phyloP scores from a whole-genome alignment of 163 green algal genomes.

The Chloromonas sp. region DNA sequence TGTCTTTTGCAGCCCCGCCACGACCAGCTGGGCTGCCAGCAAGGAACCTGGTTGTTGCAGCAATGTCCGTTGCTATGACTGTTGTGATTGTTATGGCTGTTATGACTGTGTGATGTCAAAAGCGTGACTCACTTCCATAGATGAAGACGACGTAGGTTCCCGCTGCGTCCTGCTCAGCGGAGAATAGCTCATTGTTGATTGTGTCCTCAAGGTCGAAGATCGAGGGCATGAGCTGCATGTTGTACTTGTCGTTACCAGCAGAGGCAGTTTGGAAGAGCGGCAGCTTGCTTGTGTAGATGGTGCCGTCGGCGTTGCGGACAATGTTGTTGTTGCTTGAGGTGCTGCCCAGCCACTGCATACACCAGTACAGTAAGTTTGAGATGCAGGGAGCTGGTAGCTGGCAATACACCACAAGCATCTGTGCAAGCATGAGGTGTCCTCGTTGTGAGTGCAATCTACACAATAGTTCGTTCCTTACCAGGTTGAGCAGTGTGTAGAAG shows the following conservation, averaged over 20 bases:
- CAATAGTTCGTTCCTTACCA: not conserved
- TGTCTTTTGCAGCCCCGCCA: no score
- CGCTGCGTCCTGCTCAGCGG: not conserved
- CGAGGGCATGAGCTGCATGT: not conserved
- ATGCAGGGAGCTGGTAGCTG: no score
- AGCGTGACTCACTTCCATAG: not conserved
- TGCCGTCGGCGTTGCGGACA: not conserved
- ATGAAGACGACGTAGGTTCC: not conserved
- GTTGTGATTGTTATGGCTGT: no score
- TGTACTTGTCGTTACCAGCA: not conserved
- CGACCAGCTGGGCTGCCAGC: no score
- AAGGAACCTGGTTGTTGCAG: no score
- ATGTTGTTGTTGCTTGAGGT: not conserved
- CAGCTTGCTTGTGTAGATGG: slow-evolving; percentile 3
- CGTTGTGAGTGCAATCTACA: no score
- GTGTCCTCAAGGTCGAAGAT: not conserved
- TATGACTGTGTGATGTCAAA: no score
- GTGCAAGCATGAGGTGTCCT: no score
- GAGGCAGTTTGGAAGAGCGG: slow-evolving; percentile 12
- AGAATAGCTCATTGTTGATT: not conserved
- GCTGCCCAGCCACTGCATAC: not conserved
- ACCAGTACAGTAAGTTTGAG: no score
- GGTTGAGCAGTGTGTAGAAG: slow-evolving; percentile 22
- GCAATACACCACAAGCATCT: no score
- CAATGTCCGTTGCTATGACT: no score